phyloP scores from a whole-genome alignment of 1,139 yeast species.

The Lodderomyces orthopsilosis region DNA sequence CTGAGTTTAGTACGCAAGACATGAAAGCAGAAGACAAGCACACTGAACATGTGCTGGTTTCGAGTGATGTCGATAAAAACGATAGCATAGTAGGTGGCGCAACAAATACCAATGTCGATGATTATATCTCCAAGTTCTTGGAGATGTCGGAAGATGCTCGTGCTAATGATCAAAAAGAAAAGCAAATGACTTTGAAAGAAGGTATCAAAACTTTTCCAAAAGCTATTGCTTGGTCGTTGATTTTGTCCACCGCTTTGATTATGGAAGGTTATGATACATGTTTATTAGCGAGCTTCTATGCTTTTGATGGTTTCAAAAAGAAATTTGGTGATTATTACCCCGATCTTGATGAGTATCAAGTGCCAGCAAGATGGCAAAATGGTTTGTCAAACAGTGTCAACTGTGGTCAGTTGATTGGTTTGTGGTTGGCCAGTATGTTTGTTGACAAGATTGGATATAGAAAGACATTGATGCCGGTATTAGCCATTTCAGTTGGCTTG shows the following conservation, averaged over 20 bases:
- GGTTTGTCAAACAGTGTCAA: slow-evolving; percentile 42
- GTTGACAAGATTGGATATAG: slow-evolving; percentile 50
- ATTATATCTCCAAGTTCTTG: slow-evolving; percentile 38
- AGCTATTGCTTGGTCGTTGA: slow-evolving; percentile 43
- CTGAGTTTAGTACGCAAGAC: not conserved
- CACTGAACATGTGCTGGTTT: slow-evolving; percentile 15
- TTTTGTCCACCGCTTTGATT: slow-evolving; percentile 37
- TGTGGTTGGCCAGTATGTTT: slow-evolving; percentile 40
- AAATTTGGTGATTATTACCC: slow-evolving; percentile 33
- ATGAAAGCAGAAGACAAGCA: slow-evolving; percentile 15
- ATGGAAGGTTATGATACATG: slow-evolving; percentile 46
- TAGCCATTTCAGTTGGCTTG: slow-evolving; percentile 33
- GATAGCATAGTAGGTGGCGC: slow-evolving; percentile 9
- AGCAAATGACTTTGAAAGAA: slow-evolving; percentile 38
- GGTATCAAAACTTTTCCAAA: slow-evolving; percentile 42
- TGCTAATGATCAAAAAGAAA: slow-evolving; percentile 38
- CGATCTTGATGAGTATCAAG: slow-evolving; percentile 27
- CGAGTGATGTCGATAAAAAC: slow-evolving; percentile 4
- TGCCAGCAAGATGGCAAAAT: slow-evolving; percentile 49
- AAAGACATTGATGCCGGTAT: slow-evolving; percentile 36
- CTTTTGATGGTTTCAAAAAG: slow-evolving; percentile 33
- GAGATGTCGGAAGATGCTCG: slow-evolving; percentile 43
- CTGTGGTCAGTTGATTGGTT: slow-evolving; percentile 47
- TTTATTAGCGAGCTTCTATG: slow-evolving; percentile 35
- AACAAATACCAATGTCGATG: slow-evolving; percentile 25